These are phyloP conservation scores for Ballota nigra DNA, from an alignment of 257 asterid genomes.

Conservation along the genomic window DNA sequence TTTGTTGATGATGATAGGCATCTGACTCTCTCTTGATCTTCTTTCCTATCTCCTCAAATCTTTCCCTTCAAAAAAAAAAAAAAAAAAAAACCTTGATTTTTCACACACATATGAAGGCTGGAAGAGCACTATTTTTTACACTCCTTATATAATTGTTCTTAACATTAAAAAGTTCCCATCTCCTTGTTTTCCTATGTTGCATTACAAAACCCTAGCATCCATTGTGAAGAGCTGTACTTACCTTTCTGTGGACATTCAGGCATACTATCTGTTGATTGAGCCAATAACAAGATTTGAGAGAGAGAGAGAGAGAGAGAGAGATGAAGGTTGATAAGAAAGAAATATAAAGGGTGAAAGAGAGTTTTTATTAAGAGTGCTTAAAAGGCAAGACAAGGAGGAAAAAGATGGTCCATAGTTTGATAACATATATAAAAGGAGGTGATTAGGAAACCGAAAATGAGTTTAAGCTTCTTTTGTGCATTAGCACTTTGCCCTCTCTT, in stretches of 20 bases:
- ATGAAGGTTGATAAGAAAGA: slow-evolving; percentile 26
- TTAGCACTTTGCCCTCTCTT: not conserved
- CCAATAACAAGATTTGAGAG: slow-evolving; percentile 29
- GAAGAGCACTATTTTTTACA: too few species aligned
- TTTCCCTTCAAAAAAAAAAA: slow-evolving; percentile 45
- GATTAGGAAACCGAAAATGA: slow-evolving; percentile 27
- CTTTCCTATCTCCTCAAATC: slow-evolving; percentile 75
- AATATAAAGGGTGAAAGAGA: slow-evolving; percentile 15
- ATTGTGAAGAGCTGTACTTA: slow-evolving; percentile 11
- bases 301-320: slow-evolving; percentile 27
- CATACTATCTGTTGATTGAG: slow-evolving; percentile 52
- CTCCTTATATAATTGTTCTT: too few species aligned
- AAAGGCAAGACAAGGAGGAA: slow-evolving; percentile 67
- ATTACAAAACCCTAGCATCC: not conserved
- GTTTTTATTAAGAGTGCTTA: slow-evolving; percentile 59
- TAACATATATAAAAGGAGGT: slow-evolving; percentile 25
- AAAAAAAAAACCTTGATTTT: too few species aligned
- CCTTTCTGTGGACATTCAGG: slow-evolving; percentile 96
- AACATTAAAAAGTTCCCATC: too few species aligned
- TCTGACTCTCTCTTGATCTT: slow-evolving; percentile 75
- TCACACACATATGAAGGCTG: too few species aligned
- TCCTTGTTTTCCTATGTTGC: not conserved
- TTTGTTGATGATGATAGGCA: slow-evolving; percentile 30
- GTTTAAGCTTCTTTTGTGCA: not conserved
- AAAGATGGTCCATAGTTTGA: slow-evolving; percentile 42